These are phyloP conservation scores for Anastatica hierochuntica DNA, from an alignment of 345 rosid species.

Conservation along the genomic window DNA sequence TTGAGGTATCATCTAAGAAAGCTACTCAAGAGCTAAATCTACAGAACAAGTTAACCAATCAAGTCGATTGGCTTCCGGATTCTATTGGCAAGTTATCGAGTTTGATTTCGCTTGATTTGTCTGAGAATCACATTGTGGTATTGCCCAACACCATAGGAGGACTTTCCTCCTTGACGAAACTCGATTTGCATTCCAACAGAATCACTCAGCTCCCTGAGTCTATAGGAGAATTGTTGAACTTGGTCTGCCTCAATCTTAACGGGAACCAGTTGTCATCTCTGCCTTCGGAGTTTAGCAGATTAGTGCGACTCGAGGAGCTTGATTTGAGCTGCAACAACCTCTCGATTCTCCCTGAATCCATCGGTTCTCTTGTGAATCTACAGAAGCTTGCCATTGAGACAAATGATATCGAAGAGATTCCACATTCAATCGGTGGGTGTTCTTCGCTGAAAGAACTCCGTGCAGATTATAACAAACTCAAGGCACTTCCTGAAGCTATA, in stretches of 20 bases:
- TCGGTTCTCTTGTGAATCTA: conserved; percentile 64
- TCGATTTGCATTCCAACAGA: conserved; percentile 77
- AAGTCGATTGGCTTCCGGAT: conserved; percentile 92
- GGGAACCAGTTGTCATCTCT: conserved; percentile 68
- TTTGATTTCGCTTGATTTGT: conserved; percentile 55
- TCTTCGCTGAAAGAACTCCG: conserved; percentile 57
- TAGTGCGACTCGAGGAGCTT: conserved; percentile 71
- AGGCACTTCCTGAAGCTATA: conserved; percentile 96
- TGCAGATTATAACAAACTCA: conserved; percentile 86
- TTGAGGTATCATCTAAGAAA: conserved; percentile 79
- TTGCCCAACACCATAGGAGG: conserved; percentile 74
- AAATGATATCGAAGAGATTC: conserved; percentile 78
- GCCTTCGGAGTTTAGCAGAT: conserved; percentile 56
- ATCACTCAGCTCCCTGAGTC: conserved; percentile 64
- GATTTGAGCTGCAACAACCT: conserved; percentile 68
- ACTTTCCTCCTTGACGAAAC: conserved; percentile 59
- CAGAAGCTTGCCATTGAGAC: conserved; percentile 73
- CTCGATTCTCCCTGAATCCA: conserved; percentile 49
- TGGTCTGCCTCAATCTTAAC: conserved; percentile 57
- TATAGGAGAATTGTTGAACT: conserved; percentile 61
- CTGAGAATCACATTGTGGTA: conserved; percentile 65
- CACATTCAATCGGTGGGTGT: conserved; percentile 70
- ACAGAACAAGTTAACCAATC: conserved; percentile 68
- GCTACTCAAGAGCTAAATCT: conserved; percentile 66
- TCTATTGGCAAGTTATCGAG: conserved; percentile 74